Conservation (phyloP, 2,329 filamentous ascomycete genomes). For the Aspergillus aculeatus region DNA sequence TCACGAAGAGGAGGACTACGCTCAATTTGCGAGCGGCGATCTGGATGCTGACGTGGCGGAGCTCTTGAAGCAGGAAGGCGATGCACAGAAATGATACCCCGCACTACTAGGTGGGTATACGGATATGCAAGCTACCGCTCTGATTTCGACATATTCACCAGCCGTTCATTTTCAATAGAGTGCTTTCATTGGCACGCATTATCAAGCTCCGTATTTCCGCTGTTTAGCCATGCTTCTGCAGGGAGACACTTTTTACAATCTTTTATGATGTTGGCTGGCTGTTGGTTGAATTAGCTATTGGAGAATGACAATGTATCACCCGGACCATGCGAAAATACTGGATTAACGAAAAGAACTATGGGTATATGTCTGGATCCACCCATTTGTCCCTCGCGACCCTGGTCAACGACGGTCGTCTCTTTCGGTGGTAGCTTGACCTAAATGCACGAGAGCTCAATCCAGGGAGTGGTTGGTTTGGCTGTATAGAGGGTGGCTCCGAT, state of each 20-base stretch:
- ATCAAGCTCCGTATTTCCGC: neutral
- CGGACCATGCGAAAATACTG: neutral
- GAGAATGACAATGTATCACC: neutral
- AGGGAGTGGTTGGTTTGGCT: constrained; percentile 23
- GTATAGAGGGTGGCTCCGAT: constrained; percentile 11
- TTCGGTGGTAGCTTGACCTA: constrained; percentile 22
- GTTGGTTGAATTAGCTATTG: neutral
- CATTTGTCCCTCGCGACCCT: constrained; percentile 30
- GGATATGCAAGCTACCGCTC: neutral
- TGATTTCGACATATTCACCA: neutral
- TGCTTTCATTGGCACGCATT: neutral
- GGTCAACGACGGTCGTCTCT: constrained; percentile 22
- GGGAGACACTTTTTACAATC: neutral
- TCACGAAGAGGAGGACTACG: constrained; percentile 43
- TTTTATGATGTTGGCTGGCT: constrained; percentile 1
- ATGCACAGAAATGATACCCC: constrained; percentile 15
- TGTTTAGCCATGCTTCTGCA: neutral
- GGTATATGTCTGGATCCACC: constrained; percentile 37
- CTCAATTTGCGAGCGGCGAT: constrained; percentile 52
- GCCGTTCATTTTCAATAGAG: neutral
- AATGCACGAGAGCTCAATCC: constrained; percentile 20
- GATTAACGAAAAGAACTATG: constrained; percentile 20
- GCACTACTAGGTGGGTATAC: neutral
- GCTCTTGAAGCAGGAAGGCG: constrained; percentile 52
- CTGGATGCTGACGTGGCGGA: constrained; percentile 63